Evolutionary conservation across 306 rosid species (phyloP).

Genomic region (Malus sylvestris): DNA sequence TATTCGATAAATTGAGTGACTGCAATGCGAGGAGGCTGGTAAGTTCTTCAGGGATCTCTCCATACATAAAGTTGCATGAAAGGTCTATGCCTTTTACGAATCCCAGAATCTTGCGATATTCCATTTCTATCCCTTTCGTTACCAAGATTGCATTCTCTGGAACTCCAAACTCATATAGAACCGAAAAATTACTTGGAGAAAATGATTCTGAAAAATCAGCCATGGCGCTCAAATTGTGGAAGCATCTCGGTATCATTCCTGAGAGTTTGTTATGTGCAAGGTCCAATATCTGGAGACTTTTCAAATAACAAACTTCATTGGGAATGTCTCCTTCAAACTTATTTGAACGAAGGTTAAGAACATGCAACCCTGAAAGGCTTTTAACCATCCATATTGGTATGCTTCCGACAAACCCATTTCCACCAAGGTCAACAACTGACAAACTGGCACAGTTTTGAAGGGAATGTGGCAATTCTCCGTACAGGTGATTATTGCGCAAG

Average conservation of each 20-base stretch:
- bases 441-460: too few species aligned
- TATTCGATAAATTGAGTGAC: not conserved
- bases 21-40: not conserved
- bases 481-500: too few species aligned
- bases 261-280: constrained; percentile 4
- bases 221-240: not conserved
- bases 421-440: too few species aligned
- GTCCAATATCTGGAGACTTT: not conserved
- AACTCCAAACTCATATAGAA: too few species aligned
- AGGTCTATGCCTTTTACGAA: not conserved
- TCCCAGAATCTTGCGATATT: not conserved
- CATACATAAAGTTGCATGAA: not conserved
- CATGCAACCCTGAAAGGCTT: too few species aligned
- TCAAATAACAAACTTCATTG: too few species aligned
- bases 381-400: too few species aligned
- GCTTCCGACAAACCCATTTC: too few species aligned
- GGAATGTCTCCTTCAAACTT: too few species aligned
- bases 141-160: not conserved
- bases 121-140: not conserved
- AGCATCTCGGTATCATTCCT: constrained; percentile 17
- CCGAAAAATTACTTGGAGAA: too few species aligned
- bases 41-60: constrained; percentile 2
- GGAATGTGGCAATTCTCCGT: too few species aligned
- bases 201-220: not conserved
- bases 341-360: too few species aligned